Evolutionary conservation across 1,284 basidiomycete species (phyloP), one percentile per base, ranked within the genome.

Genomic region (Heterobasidion annosum): DNA sequence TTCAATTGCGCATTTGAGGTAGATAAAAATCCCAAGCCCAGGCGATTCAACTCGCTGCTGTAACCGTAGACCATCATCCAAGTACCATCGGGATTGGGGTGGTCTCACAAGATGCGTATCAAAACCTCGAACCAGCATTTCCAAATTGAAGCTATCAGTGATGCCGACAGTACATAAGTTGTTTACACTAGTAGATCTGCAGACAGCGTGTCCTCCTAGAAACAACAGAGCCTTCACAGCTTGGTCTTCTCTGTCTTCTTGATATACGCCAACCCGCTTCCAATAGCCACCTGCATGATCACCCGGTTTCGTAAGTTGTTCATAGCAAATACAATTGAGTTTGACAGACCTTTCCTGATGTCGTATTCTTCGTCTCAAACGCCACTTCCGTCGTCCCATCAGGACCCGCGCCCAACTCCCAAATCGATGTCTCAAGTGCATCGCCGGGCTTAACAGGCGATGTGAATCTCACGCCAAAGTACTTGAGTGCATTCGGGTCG

Each of bases 371-470:
- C 42, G 85, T 88, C 40, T 80, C 73, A 62, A 93, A 92, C 2
- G 81, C 72, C 19, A 92, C 74, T 65, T 91, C 86, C 1, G 74
- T 78, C 5, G 79, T 82, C 10, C 84, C 86, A 47, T 81, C 72
- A 0, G 81, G 81, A 5, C 82, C 84, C 9, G 76, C 67, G 1
- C 85, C 87, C 3, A 88, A 73, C 61, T 88, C 85, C 90, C 90
- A 92, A 44, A 84, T 79, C 37, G 76, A 73, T 2, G 88, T 91
- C 74, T 92, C 85, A 37, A 93, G 76, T 50, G 74, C 76, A 63
- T 90, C 88, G 0, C 89, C 90, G 12, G 88, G 89, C 65, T 80
- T 83, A 9, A 92, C 88, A 35, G 90, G 89, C 1, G 85, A 76
- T 0, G 88, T 90, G 72, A 93, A 93, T 37, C 86, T 75, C 40